phyloP scores from a whole-genome alignment of 345 rosid genomes.

The Gynandropsis gynandra region DNA sequence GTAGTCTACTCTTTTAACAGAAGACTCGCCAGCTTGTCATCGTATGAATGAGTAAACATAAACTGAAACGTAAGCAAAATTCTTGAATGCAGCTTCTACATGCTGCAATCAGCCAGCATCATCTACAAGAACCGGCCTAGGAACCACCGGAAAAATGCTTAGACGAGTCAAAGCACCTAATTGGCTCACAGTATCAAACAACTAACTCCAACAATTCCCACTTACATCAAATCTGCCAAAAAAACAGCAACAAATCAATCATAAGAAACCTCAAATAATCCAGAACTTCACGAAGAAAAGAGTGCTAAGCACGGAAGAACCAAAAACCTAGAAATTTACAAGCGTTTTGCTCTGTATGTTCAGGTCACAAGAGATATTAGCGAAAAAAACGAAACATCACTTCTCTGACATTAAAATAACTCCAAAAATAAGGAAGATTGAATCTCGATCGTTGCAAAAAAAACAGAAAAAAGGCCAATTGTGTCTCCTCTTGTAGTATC shows the following conservation, averaged over 20 bases:
- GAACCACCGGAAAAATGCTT: constrained; percentile 14
- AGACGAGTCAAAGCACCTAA: neutral
- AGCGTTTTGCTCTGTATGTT: no score
- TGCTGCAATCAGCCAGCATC: constrained; percentile 58
- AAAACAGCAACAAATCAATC: no score
- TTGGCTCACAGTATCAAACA: no score
- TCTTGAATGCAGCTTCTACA: constrained; percentile 65
- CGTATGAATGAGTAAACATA: constrained; percentile 36
- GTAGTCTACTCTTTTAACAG: constrained; percentile 44
- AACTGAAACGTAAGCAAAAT: constrained; percentile 57
- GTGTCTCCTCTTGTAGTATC: neutral
- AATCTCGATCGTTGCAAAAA: neutral
- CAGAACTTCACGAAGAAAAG: no score
- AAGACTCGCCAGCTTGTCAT: constrained; percentile 41
- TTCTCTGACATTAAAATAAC: no score
- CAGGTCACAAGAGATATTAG: no score
- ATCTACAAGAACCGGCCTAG: constrained; percentile 33
- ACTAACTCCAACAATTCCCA: constrained; percentile 7
- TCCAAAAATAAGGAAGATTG: no score
- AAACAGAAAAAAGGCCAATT: neutral
- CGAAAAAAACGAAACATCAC: no score
- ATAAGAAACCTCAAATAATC: no score
- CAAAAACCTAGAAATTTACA: no score
- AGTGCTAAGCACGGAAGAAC: no score
- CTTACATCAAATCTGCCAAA: neutral